Conservation (phyloP, 352 stramenopile genomes). For the Pythium coloratum region DNA sequence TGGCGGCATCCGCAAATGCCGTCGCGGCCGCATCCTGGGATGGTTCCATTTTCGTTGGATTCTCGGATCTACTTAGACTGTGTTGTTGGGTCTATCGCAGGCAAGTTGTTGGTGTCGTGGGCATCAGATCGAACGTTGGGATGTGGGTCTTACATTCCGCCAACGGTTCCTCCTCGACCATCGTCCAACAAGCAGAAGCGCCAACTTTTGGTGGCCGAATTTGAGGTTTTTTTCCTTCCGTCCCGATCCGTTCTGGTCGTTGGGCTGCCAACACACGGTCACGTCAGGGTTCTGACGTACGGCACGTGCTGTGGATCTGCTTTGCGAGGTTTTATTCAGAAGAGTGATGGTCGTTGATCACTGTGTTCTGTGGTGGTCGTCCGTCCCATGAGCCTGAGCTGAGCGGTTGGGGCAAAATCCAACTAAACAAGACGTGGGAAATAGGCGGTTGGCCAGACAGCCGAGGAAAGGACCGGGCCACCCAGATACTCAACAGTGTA, state of each 20-base stretch:
- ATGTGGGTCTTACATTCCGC: not conserved
- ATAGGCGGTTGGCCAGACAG: conserved; percentile 12
- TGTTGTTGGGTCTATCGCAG: conserved; percentile 12
- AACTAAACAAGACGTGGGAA: not conserved
- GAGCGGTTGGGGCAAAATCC: conserved; percentile 11
- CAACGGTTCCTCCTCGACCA: conserved; percentile 14
- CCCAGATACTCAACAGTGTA: not conserved
- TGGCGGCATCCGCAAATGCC: conserved; percentile 10
- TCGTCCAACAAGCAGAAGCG: conserved; percentile 13
- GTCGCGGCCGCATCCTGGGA: conserved; percentile 14
- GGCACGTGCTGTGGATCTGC: conserved; percentile 1
- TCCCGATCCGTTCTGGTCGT: conserved; percentile 18
- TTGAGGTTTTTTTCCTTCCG: conserved; percentile 21
- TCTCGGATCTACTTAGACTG: not conserved
- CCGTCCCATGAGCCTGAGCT: conserved; percentile 19
- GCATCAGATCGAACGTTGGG: conserved; percentile 13
- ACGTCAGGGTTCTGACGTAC: conserved; percentile 27
- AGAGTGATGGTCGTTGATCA: conserved; percentile 29
- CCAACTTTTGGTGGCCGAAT: not conserved
- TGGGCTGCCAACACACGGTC: not conserved
- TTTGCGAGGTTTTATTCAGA: conserved; percentile 6
- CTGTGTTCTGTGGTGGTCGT: conserved; percentile 20
- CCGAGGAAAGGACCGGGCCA: not conserved
- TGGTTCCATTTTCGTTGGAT: conserved; percentile 8
- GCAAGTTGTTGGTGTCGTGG: conserved; percentile 12